Evolutionary conservation across 768 basidiomycete genomes (phyloP).

Genomic region (Suillus luteus): DNA sequence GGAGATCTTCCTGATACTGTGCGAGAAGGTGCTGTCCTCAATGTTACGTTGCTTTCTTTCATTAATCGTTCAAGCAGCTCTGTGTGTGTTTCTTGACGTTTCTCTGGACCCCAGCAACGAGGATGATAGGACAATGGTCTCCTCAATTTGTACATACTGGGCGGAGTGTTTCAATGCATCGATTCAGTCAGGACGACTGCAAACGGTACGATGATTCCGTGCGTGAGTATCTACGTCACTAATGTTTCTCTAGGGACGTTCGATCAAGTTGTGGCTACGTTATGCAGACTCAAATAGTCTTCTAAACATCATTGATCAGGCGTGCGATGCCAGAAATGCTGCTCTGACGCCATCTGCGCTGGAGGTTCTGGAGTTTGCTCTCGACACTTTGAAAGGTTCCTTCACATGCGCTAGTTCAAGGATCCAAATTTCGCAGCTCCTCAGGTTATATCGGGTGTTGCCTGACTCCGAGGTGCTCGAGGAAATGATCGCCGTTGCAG

Average conservation of each 20-base stretch:
- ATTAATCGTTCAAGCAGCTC: conserved; percentile 34
- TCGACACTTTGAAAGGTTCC: conserved; percentile 30
- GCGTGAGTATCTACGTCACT: background rate
- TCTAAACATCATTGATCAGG: conserved; percentile 44
- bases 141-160: conserved; percentile 50
- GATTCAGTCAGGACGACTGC: background rate
- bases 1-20: conserved; percentile 26
- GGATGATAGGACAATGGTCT: conserved; percentile 42
- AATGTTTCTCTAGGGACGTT: conserved; percentile 5
- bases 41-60: background rate
- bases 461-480: conserved; percentile 44
- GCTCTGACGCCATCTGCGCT: conserved; percentile 28
- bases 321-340: conserved; percentile 11
- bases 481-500: conserved; percentile 45
- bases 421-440: conserved; percentile 39
- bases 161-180: conserved; percentile 6
- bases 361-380: conserved; percentile 39
- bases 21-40: conserved; percentile 36
- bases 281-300: conserved; percentile 49
- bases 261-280: conserved; percentile 52
- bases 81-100: conserved; percentile 42
- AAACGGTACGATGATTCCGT: background rate
- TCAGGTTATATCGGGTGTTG: conserved; percentile 39
- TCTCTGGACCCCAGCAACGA: conserved; percentile 38
- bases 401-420: conserved; percentile 3